phyloP scores from a whole-genome alignment of 805 yeast genomes.

The Kockiozyma suomiensis region DNA sequence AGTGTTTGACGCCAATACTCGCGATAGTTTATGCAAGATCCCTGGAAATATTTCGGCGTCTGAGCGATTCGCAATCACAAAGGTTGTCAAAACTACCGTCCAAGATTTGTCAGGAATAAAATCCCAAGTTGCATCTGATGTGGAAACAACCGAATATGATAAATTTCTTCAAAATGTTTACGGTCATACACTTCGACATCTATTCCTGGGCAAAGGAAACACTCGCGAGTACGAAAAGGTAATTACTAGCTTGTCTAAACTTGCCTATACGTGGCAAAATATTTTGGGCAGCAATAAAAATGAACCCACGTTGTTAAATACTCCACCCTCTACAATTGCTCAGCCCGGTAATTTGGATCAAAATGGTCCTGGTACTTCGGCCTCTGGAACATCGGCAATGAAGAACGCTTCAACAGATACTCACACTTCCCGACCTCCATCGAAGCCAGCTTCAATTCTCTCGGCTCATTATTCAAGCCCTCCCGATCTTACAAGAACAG shows the following conservation, averaged over 20 bases:
- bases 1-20: slow-evolving; percentile 60
- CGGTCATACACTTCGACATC: slow-evolving; percentile 43
- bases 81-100: slow-evolving; percentile 71
- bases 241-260: neutral
- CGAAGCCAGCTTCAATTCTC: no score
- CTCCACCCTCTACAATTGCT: no score
- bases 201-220: slow-evolving; percentile 57
- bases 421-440: no score
- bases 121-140: slow-evolving; percentile 40
- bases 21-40: slow-evolving; percentile 51
- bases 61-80: slow-evolving; percentile 57
- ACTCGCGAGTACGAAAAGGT: slow-evolving; percentile 36
- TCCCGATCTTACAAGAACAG: no score
- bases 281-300: neutral
- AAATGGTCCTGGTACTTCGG: no score
- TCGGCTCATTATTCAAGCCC: no score
- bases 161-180: slow-evolving; percentile 39
- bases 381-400: no score
- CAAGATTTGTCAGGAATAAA: slow-evolving; percentile 58
- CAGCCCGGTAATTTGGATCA: no score
- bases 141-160: slow-evolving; percentile 45
- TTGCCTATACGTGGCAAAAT: slow-evolving; percentile 9
- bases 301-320: neutral
- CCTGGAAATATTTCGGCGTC: slow-evolving; percentile 48
- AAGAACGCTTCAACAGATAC: no score